These are phyloP conservation scores for Auxenochlorella protothecoides DNA, from an alignment of 139 green algal species.

Conservation along the genomic window DNA sequence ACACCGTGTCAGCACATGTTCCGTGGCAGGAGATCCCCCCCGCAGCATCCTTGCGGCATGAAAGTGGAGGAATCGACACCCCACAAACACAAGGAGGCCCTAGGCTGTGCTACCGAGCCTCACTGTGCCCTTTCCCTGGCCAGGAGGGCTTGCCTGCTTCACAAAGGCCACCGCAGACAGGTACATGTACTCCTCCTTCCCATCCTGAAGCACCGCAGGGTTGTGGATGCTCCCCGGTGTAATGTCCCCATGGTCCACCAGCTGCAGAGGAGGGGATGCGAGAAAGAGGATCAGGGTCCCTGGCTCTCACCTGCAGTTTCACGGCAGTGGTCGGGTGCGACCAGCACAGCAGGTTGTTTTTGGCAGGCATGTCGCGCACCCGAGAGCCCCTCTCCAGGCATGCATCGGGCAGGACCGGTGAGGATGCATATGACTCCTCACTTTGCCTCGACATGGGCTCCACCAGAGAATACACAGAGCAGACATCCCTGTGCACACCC, in stretches of 20 bases:
- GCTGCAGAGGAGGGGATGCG: slow-evolving; percentile 31
- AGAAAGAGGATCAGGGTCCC: neutral
- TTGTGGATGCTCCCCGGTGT: slow-evolving; percentile 72
- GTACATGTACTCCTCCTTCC: slow-evolving; percentile 80
- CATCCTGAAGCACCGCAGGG: slow-evolving; percentile 54
- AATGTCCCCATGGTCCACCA: slow-evolving; percentile 67
- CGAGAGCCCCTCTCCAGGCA: too few relatives aligned
- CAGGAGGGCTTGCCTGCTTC: slow-evolving; percentile 34
- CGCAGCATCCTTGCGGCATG: too few relatives aligned
- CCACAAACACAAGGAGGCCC: neutral
- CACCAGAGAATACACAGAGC: too few relatives aligned
- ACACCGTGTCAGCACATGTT: neutral
- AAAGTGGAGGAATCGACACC: slow-evolving; percentile 5
- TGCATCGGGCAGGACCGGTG: too few relatives aligned
- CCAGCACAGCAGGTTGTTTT: too few relatives aligned
- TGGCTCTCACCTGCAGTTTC: neutral
- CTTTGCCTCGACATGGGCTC: too few relatives aligned
- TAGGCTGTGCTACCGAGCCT: neutral
- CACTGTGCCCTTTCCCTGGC: neutral
- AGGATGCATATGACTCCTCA: too few relatives aligned
- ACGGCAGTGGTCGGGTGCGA: too few relatives aligned
- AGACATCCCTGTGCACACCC: neutral
- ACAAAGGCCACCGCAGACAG: slow-evolving; percentile 70
- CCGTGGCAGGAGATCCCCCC: too few relatives aligned
- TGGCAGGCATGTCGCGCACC: too few relatives aligned